These are phyloP conservation scores for Alternaria incomplexa DNA, from an alignment of 2,329 filamentous ascomycete species.

Conservation along the genomic window DNA sequence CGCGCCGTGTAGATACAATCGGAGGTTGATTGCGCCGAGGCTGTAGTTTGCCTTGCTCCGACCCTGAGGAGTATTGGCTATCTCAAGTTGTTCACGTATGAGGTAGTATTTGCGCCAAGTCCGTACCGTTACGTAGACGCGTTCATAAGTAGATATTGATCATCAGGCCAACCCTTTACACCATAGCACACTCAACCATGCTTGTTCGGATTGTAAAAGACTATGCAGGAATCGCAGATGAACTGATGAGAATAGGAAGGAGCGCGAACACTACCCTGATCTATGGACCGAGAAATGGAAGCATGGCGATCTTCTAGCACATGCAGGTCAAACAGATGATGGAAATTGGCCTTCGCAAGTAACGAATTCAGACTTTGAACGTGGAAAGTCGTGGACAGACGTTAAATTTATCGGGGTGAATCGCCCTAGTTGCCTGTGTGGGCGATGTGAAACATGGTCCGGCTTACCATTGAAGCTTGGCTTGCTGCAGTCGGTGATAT, in stretches of 20 bases:
- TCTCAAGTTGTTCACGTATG: not conserved
- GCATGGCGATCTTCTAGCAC: not conserved
- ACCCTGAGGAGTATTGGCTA: not conserved
- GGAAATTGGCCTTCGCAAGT: not conserved
- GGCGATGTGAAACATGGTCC: not conserved
- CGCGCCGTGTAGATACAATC: not conserved
- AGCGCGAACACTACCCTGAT: not conserved
- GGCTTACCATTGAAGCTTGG: not conserved
- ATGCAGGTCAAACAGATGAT: not conserved
- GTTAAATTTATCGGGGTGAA: not conserved
- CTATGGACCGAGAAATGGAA: not conserved
- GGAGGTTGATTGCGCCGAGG: not conserved
- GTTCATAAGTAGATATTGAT: not conserved
- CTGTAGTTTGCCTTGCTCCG: not conserved
- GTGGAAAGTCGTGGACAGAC: not conserved
- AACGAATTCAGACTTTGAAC: not conserved
- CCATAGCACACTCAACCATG: not conserved
- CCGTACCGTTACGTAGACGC: not conserved
- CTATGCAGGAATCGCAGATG: not conserved
- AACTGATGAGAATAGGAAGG: not conserved
- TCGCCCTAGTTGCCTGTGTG: not conserved
- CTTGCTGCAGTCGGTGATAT: not conserved
- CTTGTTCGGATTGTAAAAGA: not conserved
- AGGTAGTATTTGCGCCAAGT: not conserved
- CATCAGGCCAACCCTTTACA: not conserved